Percentiles rank a stretch among this genome's conserved stretches.
Evolutionary conservation across 2,329 filamentous ascomycete species (phyloP).

Genomic region (Dothideomycetidae sp.): DNA sequence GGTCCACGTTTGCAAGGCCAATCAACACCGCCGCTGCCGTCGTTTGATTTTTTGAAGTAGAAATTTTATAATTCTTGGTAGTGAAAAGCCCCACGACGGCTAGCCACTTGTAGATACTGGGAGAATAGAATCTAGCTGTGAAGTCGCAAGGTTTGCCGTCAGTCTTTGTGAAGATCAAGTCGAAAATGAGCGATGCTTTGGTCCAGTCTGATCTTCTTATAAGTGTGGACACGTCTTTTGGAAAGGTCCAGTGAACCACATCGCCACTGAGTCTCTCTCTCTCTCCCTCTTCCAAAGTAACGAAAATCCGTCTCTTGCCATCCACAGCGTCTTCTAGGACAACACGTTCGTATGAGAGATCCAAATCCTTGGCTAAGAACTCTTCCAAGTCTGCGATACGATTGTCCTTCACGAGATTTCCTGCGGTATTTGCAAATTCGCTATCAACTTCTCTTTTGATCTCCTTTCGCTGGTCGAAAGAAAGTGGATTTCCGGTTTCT

Average conservation of each 20-base stretch:
- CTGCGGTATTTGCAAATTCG: conserved; percentile 14
- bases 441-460: conserved; percentile 9
- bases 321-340: background rate
- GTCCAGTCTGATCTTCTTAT: conserved; percentile 48
- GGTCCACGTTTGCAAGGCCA: conserved; percentile 50
- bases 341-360: background rate
- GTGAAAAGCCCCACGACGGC: conserved; percentile 40
- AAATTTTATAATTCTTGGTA: conserved; percentile 28
- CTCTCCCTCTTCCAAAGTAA: conserved; percentile 1
- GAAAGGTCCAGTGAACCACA: conserved; percentile 30
- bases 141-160: conserved; percentile 16
- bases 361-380: conserved; percentile 18
- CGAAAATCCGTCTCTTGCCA: background rate
- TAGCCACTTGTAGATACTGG: conserved; percentile 44
- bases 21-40: conserved; percentile 42
- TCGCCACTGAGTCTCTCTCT: conserved; percentile 9
- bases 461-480: background rate
- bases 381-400: conserved; percentile 18
- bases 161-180: conserved; percentile 31
- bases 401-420: conserved; percentile 13
- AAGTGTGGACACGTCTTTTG: conserved; percentile 19
- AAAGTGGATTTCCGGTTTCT: background rate
- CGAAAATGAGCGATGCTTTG: conserved; percentile 44
- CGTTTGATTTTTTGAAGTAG: background rate
- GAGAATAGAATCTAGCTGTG: conserved; percentile 32